phyloP scores from a whole-genome alignment of 2,329 filamentous ascomycete species.

The Alternaria postmessia region DNA sequence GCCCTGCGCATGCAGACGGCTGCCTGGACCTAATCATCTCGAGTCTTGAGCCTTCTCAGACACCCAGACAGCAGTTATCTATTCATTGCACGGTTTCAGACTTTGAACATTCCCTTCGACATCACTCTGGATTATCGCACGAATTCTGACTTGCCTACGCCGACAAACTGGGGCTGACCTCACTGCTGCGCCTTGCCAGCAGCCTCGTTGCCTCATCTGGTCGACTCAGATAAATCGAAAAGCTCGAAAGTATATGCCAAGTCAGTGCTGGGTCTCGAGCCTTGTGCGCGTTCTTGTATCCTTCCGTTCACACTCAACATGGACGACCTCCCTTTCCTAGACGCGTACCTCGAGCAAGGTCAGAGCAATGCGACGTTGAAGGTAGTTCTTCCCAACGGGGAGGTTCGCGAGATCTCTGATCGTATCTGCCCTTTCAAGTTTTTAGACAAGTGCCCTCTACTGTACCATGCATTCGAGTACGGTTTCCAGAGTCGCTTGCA shows the following conservation, averaged over 20 bases:
- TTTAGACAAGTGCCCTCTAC: constrained; percentile 48
- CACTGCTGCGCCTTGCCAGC: constrained; percentile 16
- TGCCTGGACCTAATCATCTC: constrained; percentile 22
- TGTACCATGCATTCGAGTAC: constrained; percentile 53
- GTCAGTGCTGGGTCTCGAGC: neutral
- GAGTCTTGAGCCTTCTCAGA: constrained; percentile 21
- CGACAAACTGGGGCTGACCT: neutral
- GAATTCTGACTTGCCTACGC: neutral
- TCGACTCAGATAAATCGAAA: neutral
- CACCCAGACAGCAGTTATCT: constrained; percentile 1
- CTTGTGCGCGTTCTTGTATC: neutral
- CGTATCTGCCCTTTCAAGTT: constrained; percentile 44
- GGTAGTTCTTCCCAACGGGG: constrained; percentile 42
- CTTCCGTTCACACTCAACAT: constrained; percentile 18
- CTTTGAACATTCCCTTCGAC: neutral
- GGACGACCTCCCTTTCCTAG: constrained; percentile 37
- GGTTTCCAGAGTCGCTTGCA: constrained; percentile 37
- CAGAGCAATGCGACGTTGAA: constrained; percentile 40
- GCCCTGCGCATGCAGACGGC: constrained; percentile 10
- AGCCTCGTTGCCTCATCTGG: constrained; percentile 1
- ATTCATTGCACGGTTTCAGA: neutral
- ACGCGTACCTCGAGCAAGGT: constrained; percentile 14
- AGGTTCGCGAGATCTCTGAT: constrained; percentile 44
- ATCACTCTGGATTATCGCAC: neutral
- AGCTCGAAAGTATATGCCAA: neutral